A percentile compares a stretch with the other conserved stretches of the same genome.
phyloP scores from a whole-genome alignment of 495 filamentous ascomycete genomes.

The Tricharina praecox region DNA sequence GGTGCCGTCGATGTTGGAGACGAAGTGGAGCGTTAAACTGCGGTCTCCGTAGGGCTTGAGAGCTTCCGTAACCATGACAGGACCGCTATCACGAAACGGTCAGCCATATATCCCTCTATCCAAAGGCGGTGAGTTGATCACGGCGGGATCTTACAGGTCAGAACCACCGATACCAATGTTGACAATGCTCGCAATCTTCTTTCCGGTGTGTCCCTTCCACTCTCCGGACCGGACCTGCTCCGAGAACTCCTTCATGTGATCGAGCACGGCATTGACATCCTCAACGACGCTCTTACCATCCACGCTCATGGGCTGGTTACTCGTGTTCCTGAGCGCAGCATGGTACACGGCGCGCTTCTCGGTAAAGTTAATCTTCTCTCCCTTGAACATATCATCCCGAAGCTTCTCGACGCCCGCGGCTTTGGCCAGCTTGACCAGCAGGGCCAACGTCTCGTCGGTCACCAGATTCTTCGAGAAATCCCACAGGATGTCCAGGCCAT shows the following conservation, averaged over 20 bases:
- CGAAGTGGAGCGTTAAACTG: conserved; percentile 80
- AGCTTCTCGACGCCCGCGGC: conserved; percentile 83
- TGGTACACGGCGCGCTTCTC: conserved; percentile 95
- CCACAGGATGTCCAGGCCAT: conserved; percentile 67
- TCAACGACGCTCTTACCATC: conserved; percentile 92
- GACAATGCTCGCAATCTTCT: conserved; percentile 88
- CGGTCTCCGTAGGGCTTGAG: conserved; percentile 83
- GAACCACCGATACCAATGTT: conserved; percentile 98
- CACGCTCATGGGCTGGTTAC: conserved; percentile 73
- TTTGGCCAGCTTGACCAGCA: conserved; percentile 75
- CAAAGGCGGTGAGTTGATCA: neutral
- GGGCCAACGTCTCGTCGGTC: conserved; percentile 73
- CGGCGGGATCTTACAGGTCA: conserved; percentile 70
- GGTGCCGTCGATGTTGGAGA: conserved; percentile 98
- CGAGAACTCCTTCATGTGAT: conserved; percentile 95
- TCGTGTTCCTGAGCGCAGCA: conserved; percentile 74
- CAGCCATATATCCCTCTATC: conserved; percentile 19
- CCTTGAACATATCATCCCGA: conserved; percentile 89
- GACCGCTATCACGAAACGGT: conserved; percentile 49
- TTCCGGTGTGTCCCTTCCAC: conserved; percentile 98
- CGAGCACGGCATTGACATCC: conserved; percentile 74
- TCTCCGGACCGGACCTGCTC: conserved; percentile 84
- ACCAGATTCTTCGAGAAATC: conserved; percentile 99
- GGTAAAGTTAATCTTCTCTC: conserved; percentile 98
- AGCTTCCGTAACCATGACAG: conserved; percentile 96